Percentiles rank a stretch among this genome's conserved stretches.
Conservation (phyloP, 228 moss, liverwort and hornwort genomes). For the Sphagnum fallax region DNA sequence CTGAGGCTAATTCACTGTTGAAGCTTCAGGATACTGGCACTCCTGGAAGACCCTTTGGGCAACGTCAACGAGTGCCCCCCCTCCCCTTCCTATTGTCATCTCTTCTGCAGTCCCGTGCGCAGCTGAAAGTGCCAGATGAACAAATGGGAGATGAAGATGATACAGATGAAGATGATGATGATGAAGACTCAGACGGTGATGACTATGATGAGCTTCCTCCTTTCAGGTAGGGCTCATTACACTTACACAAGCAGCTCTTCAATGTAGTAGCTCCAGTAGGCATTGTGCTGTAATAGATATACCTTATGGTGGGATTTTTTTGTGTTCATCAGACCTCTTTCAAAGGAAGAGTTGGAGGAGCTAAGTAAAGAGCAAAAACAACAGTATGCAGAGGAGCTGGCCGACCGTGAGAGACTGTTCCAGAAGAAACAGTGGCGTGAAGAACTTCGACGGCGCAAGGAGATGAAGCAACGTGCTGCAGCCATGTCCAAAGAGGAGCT, state of each 20-base stretch:
- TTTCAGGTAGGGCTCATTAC: slow-evolving; percentile 35
- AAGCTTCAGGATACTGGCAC: slow-evolving; percentile 83
- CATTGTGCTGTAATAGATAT: no score
- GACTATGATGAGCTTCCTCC: slow-evolving; percentile 94
- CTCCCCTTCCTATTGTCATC: slow-evolving; percentile 93
- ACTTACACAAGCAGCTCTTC: no score
- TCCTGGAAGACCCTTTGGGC: slow-evolving; percentile 78
- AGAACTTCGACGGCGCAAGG: slow-evolving; percentile 70
- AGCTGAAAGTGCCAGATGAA: slow-evolving; percentile 82
- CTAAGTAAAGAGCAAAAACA: slow-evolving; percentile 70
- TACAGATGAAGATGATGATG: slow-evolving; percentile 81
- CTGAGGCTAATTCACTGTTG: slow-evolving; percentile 85
- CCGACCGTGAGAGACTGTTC: slow-evolving; percentile 82
- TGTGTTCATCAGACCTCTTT: slow-evolving; percentile 42
- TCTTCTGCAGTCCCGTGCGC: slow-evolving; percentile 89
- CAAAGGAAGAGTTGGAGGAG: slow-evolving; percentile 80
- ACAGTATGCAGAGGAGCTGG: slow-evolving; percentile 80
- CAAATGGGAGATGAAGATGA: slow-evolving; percentile 88
- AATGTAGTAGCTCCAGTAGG: no score
- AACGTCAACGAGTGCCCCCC: slow-evolving; percentile 86
- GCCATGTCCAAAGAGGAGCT: slow-evolving; percentile 57
- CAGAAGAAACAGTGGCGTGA: slow-evolving; percentile 89
- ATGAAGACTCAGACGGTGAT: slow-evolving; percentile 68
- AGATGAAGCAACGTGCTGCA: slow-evolving; percentile 77
- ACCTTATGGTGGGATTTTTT: no score